Evolutionary conservation across 1,284 basidiomycete genomes (phyloP), one percentile per base, ranked within the genome.

Genomic region (Ustilago esculenta): DNA sequence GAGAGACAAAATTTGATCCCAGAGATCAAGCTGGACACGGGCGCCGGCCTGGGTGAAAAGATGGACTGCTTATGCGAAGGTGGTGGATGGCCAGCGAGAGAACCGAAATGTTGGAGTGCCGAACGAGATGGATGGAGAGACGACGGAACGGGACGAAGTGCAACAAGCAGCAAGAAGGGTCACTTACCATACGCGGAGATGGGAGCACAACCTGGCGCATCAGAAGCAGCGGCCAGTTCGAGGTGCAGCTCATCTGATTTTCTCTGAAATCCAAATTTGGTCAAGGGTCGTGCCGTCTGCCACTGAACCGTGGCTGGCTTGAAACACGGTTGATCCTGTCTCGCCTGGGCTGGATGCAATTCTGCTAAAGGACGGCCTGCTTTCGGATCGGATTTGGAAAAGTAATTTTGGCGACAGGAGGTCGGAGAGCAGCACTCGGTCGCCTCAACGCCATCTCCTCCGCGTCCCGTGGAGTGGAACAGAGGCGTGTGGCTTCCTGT

Each of bases 141-240:
- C 35, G 17, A 37, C 35, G 35, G 20, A 21, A 6, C 8, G 4
- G 24, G 45, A 27, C 32, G 29, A 34, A 40, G 14, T 21, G 29
- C 5, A 17, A 34, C 29, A 36, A 46, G 44, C 5, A 34, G 20
- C 10, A 23, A 23, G 4, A 14, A 5, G 27, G 35, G 35, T 29
- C 17, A 51, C 40, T 52, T 44, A 44, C 49, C 40, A 33, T 36
- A 33, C 35, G 46, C 46, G 33, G 41, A 29, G 27, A 29, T 25
- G 33, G 48, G 42, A 9, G 39, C 35, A 18, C 35, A 34, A n/a
- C n/a, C 17, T 36, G 49, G 40, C 49, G 24, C 49, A 43, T 43
- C 33, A 52, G 32, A 52, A 36, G 41, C 25, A 52, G 43, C 49
- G 40, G 49, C 39, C 41, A 20, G 25, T 23, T 37, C 9, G 20